Percentiles rank a stretch among this genome's conserved stretches.
Conservation (phyloP, 1,284 basidiomycete species). For the Ustilago curta region DNA sequence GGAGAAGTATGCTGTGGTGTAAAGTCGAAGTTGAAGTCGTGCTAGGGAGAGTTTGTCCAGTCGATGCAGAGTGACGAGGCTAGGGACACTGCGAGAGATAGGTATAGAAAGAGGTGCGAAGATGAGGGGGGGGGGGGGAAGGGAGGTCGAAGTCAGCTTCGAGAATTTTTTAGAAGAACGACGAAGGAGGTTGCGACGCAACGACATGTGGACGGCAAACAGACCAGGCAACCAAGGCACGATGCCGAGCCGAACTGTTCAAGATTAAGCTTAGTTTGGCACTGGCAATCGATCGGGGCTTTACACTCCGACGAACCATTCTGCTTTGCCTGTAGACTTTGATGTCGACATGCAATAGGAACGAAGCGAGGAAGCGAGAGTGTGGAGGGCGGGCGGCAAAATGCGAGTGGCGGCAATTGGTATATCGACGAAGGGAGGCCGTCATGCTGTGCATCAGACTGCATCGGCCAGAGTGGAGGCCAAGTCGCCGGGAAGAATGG, state of each 20-base stretch:
- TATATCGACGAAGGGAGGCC: too few species aligned
- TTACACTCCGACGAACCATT: conserved; percentile 1
- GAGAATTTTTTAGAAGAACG: conserved; percentile 6
- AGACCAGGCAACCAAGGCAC: background rate
- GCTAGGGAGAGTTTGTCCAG: background rate
- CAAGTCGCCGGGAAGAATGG: too few species aligned
- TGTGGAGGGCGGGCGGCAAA: conserved; percentile 6
- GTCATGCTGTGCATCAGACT: too few species aligned
- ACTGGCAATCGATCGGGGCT: background rate
- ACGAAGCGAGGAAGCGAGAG: background rate
- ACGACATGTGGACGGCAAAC: background rate
- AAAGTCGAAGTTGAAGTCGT: background rate
- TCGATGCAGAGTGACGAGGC: background rate
- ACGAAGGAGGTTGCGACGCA: background rate
- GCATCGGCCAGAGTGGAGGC: too few species aligned
- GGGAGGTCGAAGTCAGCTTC: conserved; percentile 8
- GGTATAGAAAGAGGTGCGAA: background rate
- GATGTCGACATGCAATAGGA: background rate
- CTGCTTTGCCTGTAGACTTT: background rate
- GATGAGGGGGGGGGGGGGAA: background rate
- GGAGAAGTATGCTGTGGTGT: background rate
- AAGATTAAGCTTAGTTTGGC: conserved; percentile 3
- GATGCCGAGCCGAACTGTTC: conserved; percentile 1
- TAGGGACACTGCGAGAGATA: background rate
- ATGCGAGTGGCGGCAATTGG: background rate